Conservation (phyloP, 139 green algal genomes). For the Astrephomene gubernaculifera region DNA sequence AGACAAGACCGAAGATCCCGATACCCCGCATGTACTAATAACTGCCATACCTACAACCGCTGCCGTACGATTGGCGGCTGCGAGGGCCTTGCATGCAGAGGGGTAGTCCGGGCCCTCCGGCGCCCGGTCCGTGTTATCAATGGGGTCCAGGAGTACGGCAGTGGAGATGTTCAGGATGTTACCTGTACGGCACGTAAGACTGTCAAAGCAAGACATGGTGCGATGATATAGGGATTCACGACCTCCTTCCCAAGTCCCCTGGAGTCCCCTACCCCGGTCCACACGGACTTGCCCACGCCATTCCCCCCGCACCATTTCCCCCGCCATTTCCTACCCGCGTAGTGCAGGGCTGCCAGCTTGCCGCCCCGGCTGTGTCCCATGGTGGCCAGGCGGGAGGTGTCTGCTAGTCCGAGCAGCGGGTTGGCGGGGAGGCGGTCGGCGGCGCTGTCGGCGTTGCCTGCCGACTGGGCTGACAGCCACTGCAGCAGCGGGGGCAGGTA, state of each 20-base stretch:
- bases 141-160: conserved; percentile 18
- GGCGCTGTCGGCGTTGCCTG: no score
- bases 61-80: neutral
- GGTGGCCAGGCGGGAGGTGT: neutral
- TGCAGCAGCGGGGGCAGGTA: conserved; percentile 24
- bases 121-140: neutral
- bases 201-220: neutral
- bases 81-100: neutral
- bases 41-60: conserved; percentile 2
- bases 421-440: neutral
- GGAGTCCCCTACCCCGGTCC: neutral
- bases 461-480: neutral
- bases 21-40: neutral
- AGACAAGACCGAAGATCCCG: neutral
- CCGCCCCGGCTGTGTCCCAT: conserved; percentile 41
- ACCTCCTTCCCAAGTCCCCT: neutral
- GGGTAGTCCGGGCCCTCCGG: conserved; percentile 29
- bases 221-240: neutral
- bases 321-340: conserved; percentile 9
- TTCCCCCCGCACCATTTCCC: neutral
- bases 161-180: neutral
- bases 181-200: neutral
- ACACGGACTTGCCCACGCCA: neutral
- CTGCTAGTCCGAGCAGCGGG: neutral
- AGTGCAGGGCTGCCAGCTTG: conserved; percentile 37